Evolutionary conservation across 2,329 filamentous ascomycete genomes (phyloP).

Genomic region (Ascosphaera aggregata): DNA sequence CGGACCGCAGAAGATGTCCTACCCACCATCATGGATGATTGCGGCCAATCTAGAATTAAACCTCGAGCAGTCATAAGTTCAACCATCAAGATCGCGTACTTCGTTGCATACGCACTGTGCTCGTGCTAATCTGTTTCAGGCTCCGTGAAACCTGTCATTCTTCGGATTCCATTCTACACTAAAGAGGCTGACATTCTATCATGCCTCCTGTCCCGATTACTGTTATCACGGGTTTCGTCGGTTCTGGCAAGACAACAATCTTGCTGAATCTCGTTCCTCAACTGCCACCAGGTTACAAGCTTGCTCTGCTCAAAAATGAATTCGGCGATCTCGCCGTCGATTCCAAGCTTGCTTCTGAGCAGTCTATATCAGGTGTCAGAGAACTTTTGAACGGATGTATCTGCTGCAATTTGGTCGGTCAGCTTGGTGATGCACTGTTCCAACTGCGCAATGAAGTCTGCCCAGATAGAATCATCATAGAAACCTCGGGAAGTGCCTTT

Average conservation of each 20-base stretch:
- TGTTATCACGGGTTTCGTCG: slow-evolving; percentile 88
- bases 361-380: slow-evolving; percentile 67
- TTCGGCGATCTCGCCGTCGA: slow-evolving; percentile 90
- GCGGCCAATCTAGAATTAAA: no score
- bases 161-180: no score
- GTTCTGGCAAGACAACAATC: slow-evolving; percentile 87
- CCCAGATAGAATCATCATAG: slow-evolving; percentile 78
- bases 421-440: slow-evolving; percentile 56
- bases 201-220: slow-evolving; percentile 68
- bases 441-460: slow-evolving; percentile 38
- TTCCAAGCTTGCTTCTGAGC: slow-evolving; percentile 64
- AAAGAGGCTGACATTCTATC: no score
- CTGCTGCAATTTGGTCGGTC: slow-evolving; percentile 94
- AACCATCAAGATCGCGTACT: no score
- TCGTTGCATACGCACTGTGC: no score
- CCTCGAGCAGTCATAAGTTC: no score
- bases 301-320: slow-evolving; percentile 93
- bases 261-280: slow-evolving; percentile 88
- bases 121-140: no score
- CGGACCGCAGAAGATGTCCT: no score
- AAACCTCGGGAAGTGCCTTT: slow-evolving; percentile 74
- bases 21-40: no score
- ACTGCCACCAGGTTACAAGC: slow-evolving; percentile 64
- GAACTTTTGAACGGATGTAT: slow-evolving; percentile 95
- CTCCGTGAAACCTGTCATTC: no score